Evolutionary conservation across 2,329 filamentous ascomycete genomes (phyloP).

Genomic region (Aspergillus awamori): DNA sequence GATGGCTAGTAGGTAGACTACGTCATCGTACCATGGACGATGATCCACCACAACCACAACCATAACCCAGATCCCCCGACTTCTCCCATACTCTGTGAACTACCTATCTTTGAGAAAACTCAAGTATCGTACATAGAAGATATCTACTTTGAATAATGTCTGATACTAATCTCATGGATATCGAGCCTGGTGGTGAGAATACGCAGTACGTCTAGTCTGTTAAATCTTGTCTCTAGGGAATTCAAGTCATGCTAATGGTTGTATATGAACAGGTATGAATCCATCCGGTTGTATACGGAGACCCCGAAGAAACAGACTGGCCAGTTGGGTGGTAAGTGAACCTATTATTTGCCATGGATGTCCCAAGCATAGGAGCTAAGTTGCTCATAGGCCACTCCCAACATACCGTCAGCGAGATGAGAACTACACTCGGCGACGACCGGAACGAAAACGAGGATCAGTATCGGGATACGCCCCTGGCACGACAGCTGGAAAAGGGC

Average conservation of each 20-base stretch:
- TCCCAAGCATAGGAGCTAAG: background rate
- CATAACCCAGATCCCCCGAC: background rate
- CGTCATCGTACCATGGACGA: background rate
- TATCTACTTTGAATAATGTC: conserved; percentile 45
- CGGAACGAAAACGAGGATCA: conserved; percentile 46
- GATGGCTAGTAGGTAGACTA: background rate
- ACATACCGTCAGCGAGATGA: conserved; percentile 40
- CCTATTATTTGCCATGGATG: background rate
- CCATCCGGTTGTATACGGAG: conserved; percentile 52
- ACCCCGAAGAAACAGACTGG: conserved; percentile 58
- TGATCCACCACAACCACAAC: background rate
- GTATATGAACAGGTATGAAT: conserved; percentile 58
- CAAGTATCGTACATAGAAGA: background rate
- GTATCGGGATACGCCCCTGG: conserved; percentile 53
- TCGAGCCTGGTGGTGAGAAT: conserved; percentile 61
- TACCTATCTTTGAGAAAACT: background rate
- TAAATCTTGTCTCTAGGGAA: background rate
- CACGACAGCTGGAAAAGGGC: conserved; percentile 59
- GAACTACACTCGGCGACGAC: conserved; percentile 10
- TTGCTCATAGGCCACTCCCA: conserved; percentile 25
- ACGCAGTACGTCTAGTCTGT: conserved; percentile 51
- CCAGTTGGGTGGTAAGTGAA: conserved; percentile 56
- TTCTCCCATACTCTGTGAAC: background rate
- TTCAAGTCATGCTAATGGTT: background rate
- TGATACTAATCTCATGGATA: conserved; percentile 58